Percentiles rank a stretch among this genome's conserved stretches.
Evolutionary conservation across 2,329 filamentous ascomycete genomes (phyloP).

Genomic region (Dactylellina parvicollis): DNA sequence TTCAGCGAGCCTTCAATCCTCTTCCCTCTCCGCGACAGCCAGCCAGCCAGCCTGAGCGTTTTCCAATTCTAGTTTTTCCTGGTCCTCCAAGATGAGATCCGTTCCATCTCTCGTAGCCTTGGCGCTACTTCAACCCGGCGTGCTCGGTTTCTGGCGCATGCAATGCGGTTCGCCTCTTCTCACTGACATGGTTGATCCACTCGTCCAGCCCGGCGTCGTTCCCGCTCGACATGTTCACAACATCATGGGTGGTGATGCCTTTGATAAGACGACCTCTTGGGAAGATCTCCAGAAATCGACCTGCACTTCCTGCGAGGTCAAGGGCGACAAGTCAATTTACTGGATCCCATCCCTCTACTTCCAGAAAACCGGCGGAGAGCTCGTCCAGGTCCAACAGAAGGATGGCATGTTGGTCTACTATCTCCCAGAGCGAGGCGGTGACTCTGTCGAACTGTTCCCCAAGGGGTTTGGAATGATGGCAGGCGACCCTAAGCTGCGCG

Average conservation of each 20-base stretch:
- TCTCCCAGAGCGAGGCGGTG: conserved; percentile 64
- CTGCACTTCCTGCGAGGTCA: conserved; percentile 84
- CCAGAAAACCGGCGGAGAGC: conserved; percentile 72
- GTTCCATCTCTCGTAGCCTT: conserved; percentile 56
- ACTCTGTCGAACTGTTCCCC: conserved; percentile 76
- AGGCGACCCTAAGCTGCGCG: conserved; percentile 74
- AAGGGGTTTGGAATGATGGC: conserved; percentile 82
- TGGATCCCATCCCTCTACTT: conserved; percentile 87
- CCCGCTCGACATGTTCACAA: conserved; percentile 74
- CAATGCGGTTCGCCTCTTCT: conserved; percentile 78
- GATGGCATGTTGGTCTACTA: conserved; percentile 88
- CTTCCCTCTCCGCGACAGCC: neutral
- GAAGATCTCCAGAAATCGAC: conserved; percentile 69
- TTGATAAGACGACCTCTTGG: conserved; percentile 69
- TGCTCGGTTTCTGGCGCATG: conserved; percentile 84
- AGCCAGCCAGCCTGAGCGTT: conserved; percentile 16
- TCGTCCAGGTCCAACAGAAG: conserved; percentile 75
- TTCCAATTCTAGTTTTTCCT: neutral
- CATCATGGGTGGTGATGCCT: conserved; percentile 78
- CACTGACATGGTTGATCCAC: conserved; percentile 78
- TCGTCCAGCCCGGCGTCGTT: conserved; percentile 71
- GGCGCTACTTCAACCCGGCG: conserved; percentile 56
- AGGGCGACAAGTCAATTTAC: conserved; percentile 85
- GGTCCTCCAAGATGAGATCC: conserved; percentile 25
- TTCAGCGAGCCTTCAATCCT: no score